These are phyloP conservation scores for Fusarium sp. DNA, from an alignment of 2,329 filamentous ascomycete species.

Conservation along the genomic window DNA sequence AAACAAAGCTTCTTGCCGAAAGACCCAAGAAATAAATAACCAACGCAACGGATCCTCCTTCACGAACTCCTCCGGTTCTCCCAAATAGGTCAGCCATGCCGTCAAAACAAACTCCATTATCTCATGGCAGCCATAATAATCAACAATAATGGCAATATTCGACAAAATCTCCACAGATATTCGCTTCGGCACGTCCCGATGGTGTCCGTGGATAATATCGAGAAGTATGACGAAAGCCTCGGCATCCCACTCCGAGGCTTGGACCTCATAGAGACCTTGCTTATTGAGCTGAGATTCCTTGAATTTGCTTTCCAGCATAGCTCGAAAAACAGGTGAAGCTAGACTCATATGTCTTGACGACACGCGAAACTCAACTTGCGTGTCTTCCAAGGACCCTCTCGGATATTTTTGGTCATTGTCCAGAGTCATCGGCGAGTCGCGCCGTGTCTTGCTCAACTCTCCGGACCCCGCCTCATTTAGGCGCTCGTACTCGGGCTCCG, in stretches of 20 bases:
- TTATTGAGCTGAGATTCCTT: constrained; percentile 11
- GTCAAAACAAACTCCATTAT: constrained; percentile 30
- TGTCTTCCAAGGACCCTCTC: background rate
- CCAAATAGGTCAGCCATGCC: constrained; percentile 14
- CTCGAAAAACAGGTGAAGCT: constrained; percentile 28
- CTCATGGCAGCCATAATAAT: constrained; percentile 49
- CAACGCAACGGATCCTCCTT: constrained; percentile 10
- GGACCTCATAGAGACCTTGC: constrained; percentile 15
- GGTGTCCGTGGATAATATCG: constrained; percentile 45
- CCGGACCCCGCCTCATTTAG: constrained; percentile 13
- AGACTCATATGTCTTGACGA: constrained; percentile 28
- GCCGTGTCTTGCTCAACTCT: constrained; percentile 1
- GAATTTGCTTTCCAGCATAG: constrained; percentile 25
- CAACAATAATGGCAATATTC: constrained; percentile 45
- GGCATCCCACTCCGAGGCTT: constrained; percentile 42
- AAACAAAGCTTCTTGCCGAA: constrained; percentile 6
- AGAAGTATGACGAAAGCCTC: constrained; percentile 46
- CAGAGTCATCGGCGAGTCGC: constrained; percentile 21
- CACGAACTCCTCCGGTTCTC: background rate
- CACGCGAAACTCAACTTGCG: constrained; percentile 16
- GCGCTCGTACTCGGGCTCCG: constrained; percentile 20
- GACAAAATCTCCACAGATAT: constrained; percentile 41
- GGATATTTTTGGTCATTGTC: constrained; percentile 21
- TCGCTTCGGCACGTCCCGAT: constrained; percentile 32
- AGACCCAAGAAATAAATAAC: constrained; percentile 26